These are phyloP conservation scores for Pseudoneurospora amorphoporcata DNA, from an alignment of 495 filamentous ascomycete species.

Conservation along the genomic window DNA sequence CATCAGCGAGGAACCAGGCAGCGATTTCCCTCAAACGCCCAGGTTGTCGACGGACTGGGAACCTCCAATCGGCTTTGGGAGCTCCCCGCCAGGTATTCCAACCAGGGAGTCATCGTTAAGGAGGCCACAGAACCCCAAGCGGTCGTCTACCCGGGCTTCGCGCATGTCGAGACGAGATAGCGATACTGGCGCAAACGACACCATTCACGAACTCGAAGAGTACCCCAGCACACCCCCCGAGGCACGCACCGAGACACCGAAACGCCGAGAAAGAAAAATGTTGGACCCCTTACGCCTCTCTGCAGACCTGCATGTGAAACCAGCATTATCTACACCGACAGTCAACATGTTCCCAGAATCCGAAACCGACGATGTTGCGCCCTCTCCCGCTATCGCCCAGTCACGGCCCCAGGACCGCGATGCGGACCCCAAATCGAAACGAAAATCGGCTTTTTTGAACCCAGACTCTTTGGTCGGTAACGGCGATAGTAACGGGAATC, in stretches of 20 bases:
- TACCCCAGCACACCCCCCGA: slow-evolving; percentile 7
- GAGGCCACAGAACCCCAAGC: slow-evolving; percentile 37
- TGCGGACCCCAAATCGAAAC: slow-evolving; percentile 24
- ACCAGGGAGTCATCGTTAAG: slow-evolving; percentile 58
- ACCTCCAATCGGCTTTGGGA: slow-evolving; percentile 2
- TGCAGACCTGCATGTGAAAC: slow-evolving; percentile 7
- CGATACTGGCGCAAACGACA: slow-evolving; percentile 20
- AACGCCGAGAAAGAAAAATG: slow-evolving; percentile 6
- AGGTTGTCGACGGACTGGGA: neutral
- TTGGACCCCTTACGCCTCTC: slow-evolving; percentile 21
- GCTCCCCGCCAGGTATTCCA: slow-evolving; percentile 43
- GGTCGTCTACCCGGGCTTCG: slow-evolving; percentile 30
- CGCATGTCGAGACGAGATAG: slow-evolving; percentile 31
- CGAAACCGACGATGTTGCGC: slow-evolving; percentile 51
- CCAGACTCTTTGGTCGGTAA: slow-evolving; percentile 30
- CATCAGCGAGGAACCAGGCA: slow-evolving; percentile 40
- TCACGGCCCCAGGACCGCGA: slow-evolving; percentile 38
- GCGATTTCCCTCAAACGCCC: slow-evolving; percentile 18
- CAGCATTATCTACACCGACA: slow-evolving; percentile 13
- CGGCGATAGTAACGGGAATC: slow-evolving; percentile 33
- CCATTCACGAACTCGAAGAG: slow-evolving; percentile 29
- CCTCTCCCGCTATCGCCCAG: slow-evolving; percentile 56
- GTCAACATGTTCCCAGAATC: slow-evolving; percentile 16
- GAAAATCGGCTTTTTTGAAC: slow-evolving; percentile 28
- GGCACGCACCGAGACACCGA: slow-evolving; percentile 8